Base-by-base conservation (phyloP, 1,284 basidiomycete genomes). In the Malassezia pachydermatis region DNA sequence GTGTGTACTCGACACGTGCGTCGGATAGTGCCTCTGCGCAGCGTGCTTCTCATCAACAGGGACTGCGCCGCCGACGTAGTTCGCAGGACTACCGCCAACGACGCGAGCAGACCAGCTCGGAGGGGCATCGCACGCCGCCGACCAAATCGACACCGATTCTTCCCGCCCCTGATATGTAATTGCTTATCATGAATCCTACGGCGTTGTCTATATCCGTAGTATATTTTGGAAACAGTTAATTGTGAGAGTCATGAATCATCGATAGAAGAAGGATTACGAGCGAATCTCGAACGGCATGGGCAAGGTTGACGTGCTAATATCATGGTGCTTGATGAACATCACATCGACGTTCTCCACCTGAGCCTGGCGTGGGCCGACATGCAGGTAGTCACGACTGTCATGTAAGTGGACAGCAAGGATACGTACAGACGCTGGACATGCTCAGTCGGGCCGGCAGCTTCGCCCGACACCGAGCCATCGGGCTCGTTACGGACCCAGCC, bases 401-500 rank as follows among this genome's bases (percentile, higher is more conserved):
- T n/a, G 41, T 49, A 29, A 49, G 47, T 14, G n/a, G n/a, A n/a
- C n/a, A n/a, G n/a, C 25, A n/a, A 23, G n/a, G 9, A 10, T 20
- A 40, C 45, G n/a, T 28, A 49, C 49, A 51, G 49, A n/a, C 38
- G 39, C 27, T 45, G 37, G 14, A 51, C 33, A 17, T 45, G 49
- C 24, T 45, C 43, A 7, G 43, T 36, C 11, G 49, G 30, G 20
- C 49, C 49, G 10, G 43, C 49, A n/a, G 49, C 49, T 30, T 51
- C 49, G 33, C 49, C 49, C 10, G 36, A 34, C 20, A 51, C 49
- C 11, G 49, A 41, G 14, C 49, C 49, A 19, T 51, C 49, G 8
- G 49, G 44, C 43, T 51, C 49, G 23, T 51, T 51, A 33, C 36
- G 42, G 20, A 51, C 49, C 49, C 49, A 51, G 17, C 49, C 49